Evolutionary conservation across 176 grass and related monocot genomes (phyloP).

Genomic region (Eragrostis nindensis): DNA sequence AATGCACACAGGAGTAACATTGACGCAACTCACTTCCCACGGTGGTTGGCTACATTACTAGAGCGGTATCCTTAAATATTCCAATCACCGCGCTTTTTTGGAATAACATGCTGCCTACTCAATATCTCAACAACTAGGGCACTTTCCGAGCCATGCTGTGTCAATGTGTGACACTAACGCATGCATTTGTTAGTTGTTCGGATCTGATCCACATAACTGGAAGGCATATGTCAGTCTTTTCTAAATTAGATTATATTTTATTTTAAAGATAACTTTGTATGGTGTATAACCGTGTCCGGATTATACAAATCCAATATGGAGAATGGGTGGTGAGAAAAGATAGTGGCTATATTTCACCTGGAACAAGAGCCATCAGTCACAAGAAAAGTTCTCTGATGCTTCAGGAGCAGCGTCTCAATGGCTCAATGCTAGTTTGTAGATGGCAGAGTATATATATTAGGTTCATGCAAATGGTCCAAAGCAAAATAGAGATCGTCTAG

Average conservation of each 20-base stretch:
- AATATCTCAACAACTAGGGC: constrained; percentile 8
- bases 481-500: neutral
- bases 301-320: neutral
- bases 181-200: neutral
- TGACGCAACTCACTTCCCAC: constrained; percentile 2
- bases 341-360: neutral
- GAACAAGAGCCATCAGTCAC: neutral
- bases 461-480: neutral
- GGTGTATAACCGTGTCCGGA: neutral
- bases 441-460: constrained; percentile 14
- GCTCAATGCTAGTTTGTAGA: neutral
- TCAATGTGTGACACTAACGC: neutral
- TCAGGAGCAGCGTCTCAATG: neutral
- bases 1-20: neutral
- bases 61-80: neutral
- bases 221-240: neutral
- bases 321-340: neutral
- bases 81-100: neutral
- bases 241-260: neutral
- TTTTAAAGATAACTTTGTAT: neutral
- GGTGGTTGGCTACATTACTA: constrained; percentile 2
- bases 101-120: constrained; percentile 10
- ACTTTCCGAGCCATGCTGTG: constrained; percentile 5
- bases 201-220: neutral
- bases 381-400: neutral